Conservation (phyloP, 2,329 filamentous ascomycete species). For the Aspergillus fumigatiaffinis region DNA sequence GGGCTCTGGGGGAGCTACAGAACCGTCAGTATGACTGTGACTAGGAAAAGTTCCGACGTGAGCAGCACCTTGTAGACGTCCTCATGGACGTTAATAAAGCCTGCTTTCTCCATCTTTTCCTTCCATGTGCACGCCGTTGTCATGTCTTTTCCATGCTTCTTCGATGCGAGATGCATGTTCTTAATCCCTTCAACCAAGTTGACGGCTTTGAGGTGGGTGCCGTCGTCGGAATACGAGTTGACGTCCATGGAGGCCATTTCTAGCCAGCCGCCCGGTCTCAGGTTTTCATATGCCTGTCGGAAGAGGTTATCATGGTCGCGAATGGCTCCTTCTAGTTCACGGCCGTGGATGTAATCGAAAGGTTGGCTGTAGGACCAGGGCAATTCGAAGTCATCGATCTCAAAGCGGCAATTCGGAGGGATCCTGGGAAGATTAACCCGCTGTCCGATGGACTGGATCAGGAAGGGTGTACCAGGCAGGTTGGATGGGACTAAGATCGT, state of each 20-base stretch:
- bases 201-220: conserved; percentile 24
- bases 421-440: conserved; percentile 19
- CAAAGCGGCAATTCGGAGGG: conserved; percentile 31
- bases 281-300: conserved; percentile 18
- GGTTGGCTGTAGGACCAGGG: conserved; percentile 25
- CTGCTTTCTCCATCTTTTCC: conserved; percentile 46
- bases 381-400: conserved; percentile 31
- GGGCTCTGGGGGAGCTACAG: conserved; percentile 46
- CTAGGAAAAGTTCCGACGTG: neutral
- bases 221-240: conserved; percentile 71
- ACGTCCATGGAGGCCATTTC: conserved; percentile 68
- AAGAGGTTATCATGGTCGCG: conserved; percentile 25
- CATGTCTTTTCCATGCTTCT: conserved; percentile 31
- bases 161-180: conserved; percentile 27
- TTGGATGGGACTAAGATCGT: conserved; percentile 31
- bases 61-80: conserved; percentile 38
- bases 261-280: conserved; percentile 26
- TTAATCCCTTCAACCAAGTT: conserved; percentile 22
- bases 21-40: conserved; percentile 1
- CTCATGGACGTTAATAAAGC: conserved; percentile 53
- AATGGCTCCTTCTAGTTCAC: conserved; percentile 28
- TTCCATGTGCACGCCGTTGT: conserved; percentile 33
- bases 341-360: conserved; percentile 32
- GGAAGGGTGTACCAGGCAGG: conserved; percentile 22
- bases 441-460: neutral